Evolutionary conservation across 2,329 filamentous ascomycete species (phyloP), one percentile per base, ranked within the genome.

Genomic region (Pestalotiopsis sp.): DNA sequence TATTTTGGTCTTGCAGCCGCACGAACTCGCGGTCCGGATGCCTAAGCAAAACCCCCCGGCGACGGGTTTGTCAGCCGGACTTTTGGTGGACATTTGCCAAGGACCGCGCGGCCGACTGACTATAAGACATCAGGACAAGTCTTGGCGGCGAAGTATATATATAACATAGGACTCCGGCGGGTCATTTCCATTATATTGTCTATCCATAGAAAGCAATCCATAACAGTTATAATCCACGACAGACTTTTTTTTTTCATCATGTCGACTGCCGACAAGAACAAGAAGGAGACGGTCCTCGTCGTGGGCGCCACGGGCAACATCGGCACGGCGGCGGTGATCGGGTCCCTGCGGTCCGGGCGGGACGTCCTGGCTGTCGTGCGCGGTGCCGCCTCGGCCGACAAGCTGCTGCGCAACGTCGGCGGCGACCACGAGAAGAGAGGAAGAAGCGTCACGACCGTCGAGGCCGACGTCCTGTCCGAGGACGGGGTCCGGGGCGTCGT

Each of bases 231-330:
- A 36, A 36, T 9, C 5, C 7, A 36, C 31, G 31, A 36, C 6
- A 36, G 31, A 9, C 9, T 9, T 4, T 36, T 36, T 9, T 4
- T 36, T 7, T 36, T 9, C 31, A 36, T 17, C 60, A 73, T 71
- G 70, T 6, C 27, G 13, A 12, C 59, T 23, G 20, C n/a, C 27
- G 7, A 0, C 31, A 36, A 36, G 2, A 36, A 36, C 2, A 36
- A 36, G 31, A 61, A n/a, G 13, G 69, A 79, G 64, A 80, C 78
- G 7, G 76, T 82, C 65, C 75, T 83, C 23, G 72, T 83, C 52
- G 74, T 82, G 59, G 81, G 80, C 45, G 75, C 80, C 1, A 81
- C 80, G 9, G 80, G 80, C 20, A 81, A 82, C 69, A 80, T 82
- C 62, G 80, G 80, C 69, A 70, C 78, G 5, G 71, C 79, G 3